Conservation (phyloP, 73 alveolate genomes). For the Stentor coeruleus region DNA sequence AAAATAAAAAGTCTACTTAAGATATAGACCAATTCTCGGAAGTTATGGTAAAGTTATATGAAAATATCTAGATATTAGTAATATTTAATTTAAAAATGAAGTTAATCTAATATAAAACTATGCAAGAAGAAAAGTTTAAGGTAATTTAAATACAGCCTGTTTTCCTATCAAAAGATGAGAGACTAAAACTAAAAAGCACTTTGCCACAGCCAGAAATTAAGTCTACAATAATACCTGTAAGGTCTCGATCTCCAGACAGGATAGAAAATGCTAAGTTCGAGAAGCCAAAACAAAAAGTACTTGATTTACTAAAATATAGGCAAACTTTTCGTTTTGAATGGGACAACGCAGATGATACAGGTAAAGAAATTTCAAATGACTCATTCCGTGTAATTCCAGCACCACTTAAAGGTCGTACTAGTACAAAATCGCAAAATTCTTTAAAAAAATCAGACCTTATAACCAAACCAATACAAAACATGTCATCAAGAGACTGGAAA, state of each 20-base stretch:
- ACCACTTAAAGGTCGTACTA: background rate
- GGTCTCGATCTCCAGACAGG: constrained; percentile 6
- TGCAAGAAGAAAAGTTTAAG: too few species aligned
- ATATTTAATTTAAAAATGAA: too few species aligned
- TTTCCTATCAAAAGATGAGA: background rate
- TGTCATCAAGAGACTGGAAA: constrained; percentile 82
- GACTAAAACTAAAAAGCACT: constrained; percentile 10
- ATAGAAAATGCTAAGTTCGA: background rate
- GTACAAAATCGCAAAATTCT: background rate
- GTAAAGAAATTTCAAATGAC: constrained; percentile 34
- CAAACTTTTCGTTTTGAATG: constrained; percentile 46
- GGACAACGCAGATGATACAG: constrained; percentile 55
- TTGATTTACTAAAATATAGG: constrained; percentile 46
- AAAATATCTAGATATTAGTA: too few species aligned
- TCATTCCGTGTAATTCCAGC: background rate
- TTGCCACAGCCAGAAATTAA: background rate
- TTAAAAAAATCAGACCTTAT: constrained; percentile 24
- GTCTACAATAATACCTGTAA: background rate
- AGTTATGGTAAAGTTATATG: too few species aligned
- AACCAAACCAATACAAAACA: constrained; percentile 34
- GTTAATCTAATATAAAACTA: too few species aligned
- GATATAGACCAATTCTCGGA: too few species aligned
- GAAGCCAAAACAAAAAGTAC: background rate
- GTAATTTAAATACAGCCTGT: background rate
- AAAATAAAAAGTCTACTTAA: too few species aligned